Conservation (phyloP, 345 rosid species). For the Brassica juncea region DNA sequence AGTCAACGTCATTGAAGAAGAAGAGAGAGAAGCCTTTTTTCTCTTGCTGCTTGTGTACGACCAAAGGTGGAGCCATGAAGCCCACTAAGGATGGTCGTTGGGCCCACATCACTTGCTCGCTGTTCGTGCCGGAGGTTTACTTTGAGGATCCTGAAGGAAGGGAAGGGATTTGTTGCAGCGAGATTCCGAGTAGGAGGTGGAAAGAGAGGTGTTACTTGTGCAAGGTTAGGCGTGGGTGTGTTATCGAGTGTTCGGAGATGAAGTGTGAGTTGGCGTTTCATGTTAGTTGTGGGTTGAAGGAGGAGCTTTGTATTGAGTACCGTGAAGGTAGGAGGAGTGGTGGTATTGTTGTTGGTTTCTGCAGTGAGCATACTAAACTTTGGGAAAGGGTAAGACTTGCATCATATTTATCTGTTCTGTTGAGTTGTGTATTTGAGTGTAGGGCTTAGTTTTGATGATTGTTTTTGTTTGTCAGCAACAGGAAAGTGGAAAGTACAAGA, state of each 20-base stretch:
- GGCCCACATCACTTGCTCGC: conserved; percentile 83
- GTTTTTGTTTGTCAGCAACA: conserved; percentile 64
- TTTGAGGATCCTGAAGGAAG: conserved; percentile 85
- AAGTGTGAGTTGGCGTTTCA: conserved; percentile 74
- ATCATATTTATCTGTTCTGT: not conserved
- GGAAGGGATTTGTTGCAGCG: conserved; percentile 66
- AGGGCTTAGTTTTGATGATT: conserved; percentile 3
- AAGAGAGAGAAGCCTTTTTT: conserved; percentile 2
- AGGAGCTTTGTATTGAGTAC: conserved; percentile 78
- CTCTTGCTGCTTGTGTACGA: conserved; percentile 70
- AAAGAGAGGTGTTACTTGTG: conserved; percentile 67
- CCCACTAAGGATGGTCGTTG: conserved; percentile 58
- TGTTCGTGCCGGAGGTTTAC: conserved; percentile 85
- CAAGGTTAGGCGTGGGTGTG: conserved; percentile 67
- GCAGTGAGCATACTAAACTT: conserved; percentile 65
- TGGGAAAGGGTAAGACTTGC: conserved; percentile 73
- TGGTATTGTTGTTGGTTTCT: conserved; percentile 84
- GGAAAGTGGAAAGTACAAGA: conserved; percentile 90
- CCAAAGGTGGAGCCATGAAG: conserved; percentile 64
- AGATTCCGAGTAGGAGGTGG: conserved; percentile 67
- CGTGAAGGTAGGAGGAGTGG: conserved; percentile 63
- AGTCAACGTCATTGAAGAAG: conserved; percentile 41
- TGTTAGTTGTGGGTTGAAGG: conserved; percentile 78
- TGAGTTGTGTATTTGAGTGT: not conserved
- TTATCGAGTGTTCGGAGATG: conserved; percentile 80